Conservation (phyloP, 169 alveolate species). For the Cryptosporidium baileyi region DNA sequence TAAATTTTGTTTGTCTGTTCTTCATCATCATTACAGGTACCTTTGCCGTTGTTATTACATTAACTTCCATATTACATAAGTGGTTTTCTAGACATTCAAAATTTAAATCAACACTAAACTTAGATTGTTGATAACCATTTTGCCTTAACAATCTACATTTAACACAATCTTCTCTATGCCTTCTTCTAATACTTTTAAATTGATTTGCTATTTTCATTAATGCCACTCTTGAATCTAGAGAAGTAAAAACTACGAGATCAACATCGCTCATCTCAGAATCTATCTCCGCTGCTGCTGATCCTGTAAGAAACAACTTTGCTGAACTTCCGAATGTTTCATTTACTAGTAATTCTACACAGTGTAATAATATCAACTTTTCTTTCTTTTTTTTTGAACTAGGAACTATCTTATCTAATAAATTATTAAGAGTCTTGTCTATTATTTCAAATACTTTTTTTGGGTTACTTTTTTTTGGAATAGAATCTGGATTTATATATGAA, state of each 20-base stretch:
- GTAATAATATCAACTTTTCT: constrained; percentile 42
- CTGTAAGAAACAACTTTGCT: constrained; percentile 75
- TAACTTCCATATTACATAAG: constrained; percentile 72
- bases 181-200: constrained; percentile 72
- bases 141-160: not conserved
- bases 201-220: constrained; percentile 75
- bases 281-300: constrained; percentile 83
- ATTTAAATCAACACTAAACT: not conserved
- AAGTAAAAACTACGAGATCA: constrained; percentile 77
- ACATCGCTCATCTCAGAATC: constrained; percentile 80
- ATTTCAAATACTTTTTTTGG: constrained; percentile 60
- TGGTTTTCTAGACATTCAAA: constrained; percentile 69
- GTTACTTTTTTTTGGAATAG: not conserved
- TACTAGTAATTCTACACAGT: constrained; percentile 65
- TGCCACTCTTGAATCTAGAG: constrained; percentile 71
- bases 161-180: constrained; percentile 40
- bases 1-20: constrained; percentile 73
- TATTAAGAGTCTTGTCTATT: constrained; percentile 33
- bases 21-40: constrained; percentile 86
- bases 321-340: constrained; percentile 74
- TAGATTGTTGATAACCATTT: not conserved
- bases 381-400: constrained; percentile 52
- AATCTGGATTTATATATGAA: constrained; percentile 13
- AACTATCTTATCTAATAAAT: constrained; percentile 40
- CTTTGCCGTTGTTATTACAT: constrained; percentile 86